Evolutionary conservation across 2,329 filamentous ascomycete genomes (phyloP).

Genomic region (Tricladium varicosporioides): DNA sequence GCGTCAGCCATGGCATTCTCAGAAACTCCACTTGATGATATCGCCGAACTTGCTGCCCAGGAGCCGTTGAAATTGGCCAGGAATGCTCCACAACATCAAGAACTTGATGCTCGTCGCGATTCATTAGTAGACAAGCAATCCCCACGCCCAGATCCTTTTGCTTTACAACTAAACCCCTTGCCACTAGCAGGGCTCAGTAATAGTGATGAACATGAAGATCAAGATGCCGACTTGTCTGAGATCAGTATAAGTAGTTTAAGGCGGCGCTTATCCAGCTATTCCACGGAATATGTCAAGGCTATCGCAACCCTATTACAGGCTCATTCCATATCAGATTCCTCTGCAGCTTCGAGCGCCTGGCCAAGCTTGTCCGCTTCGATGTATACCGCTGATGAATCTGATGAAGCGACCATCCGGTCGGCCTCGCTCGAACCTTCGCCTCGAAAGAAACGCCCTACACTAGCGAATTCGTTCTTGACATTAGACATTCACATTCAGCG

Average conservation of each 20-base stretch:
- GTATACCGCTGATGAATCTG: neutral
- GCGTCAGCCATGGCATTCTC: neutral
- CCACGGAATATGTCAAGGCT: constrained; percentile 2
- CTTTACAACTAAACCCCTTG: neutral
- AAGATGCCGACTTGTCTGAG: neutral
- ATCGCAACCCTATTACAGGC: constrained; percentile 5
- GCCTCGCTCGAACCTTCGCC: neutral
- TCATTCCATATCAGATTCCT: constrained; percentile 8
- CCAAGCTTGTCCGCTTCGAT: neutral
- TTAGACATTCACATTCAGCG: constrained; percentile 1
- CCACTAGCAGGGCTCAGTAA: neutral
- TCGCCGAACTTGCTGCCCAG: neutral
- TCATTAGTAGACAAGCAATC: neutral
- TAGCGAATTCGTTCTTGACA: constrained; percentile 1
- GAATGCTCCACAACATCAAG: neutral
- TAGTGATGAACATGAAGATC: neutral
- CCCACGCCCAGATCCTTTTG: neutral
- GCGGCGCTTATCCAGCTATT: constrained; percentile 8
- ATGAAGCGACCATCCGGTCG: neutral
- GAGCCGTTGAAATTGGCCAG: neutral
- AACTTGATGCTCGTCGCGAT: neutral
- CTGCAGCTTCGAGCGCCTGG: neutral
- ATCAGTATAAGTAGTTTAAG: constrained; percentile 1
- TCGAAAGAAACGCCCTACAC: neutral
- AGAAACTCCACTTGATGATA: neutral